Evolutionary conservation across 2,329 filamentous ascomycete species (phyloP), one percentile per base, ranked within the genome.

Genomic region (Colletotrichum horii): DNA sequence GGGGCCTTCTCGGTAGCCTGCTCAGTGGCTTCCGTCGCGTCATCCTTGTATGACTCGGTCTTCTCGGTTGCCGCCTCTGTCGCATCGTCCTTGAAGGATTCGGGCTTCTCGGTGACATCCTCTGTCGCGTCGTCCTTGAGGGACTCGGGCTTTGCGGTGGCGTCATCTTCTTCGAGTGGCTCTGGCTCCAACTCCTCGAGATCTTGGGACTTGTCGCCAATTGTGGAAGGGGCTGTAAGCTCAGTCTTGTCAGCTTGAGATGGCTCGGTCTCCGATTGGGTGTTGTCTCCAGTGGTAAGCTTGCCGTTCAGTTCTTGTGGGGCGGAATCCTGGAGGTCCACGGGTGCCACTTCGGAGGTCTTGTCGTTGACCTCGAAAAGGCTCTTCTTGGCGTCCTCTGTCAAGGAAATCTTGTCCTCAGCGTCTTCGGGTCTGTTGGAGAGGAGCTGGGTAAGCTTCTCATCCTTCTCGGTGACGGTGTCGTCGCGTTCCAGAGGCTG

Each of bases 311-410:
- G 2, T 43, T 77, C 71, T 32, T 66, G 60, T 19, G 62, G 61
- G 5, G 69, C 43, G 32, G n/a, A 32, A 15, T 78, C 77, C 62
- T 77, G 55, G 22, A 78, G 61, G 16, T 77, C 72, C 69, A 78
- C 64, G 4, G 77, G 77, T 16, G 77, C 77, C 22, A 69, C 75
- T 22, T 78, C 76, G 12, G 75, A 77, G 8, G 77, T 74, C 22
- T 75, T 77, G 48, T 78, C 74, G 26, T 75, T 74, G 7, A 26
- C 60, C 26, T 75, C 74, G 48, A 78, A 78, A 4, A 78, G 77
- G 43, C 70, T 75, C 22, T 74, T 75, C 75, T 78, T 77, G 12
- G 77, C 77, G 52, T 77, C 66, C 26, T 78, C 76, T 8, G 69
- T 74, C 6, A 76, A 7, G 14, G 67, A 62, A 14, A 60, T 36